Evolutionary conservation across 2,329 filamentous ascomycete genomes (phyloP).

Genomic region (Beauveria pseudobassiana): DNA sequence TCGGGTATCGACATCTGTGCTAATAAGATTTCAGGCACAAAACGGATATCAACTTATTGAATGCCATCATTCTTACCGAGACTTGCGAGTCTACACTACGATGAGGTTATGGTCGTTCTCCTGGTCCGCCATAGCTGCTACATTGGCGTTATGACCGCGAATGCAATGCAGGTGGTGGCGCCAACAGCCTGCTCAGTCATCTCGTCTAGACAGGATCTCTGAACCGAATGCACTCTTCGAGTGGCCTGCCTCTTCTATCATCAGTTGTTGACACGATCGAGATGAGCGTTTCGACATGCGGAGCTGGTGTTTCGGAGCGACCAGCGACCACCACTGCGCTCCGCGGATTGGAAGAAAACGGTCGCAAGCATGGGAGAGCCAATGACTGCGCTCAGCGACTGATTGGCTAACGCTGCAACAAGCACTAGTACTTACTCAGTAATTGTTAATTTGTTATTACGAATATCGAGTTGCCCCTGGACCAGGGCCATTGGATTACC

Average conservation of each 20-base stretch:
- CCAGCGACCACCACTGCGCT: too few species aligned
- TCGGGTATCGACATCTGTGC: neutral
- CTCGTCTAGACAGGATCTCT: neutral
- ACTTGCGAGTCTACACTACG: neutral
- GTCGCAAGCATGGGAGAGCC: neutral
- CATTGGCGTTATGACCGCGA: neutral
- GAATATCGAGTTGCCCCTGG: constrained; percentile 4
- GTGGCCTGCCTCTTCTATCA: neutral
- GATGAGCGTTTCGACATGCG: neutral
- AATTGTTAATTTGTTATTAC: too few species aligned
- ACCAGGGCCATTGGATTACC: neutral
- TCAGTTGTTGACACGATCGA: neutral
- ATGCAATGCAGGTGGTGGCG: constrained; percentile 12
- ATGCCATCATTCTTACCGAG: too few species aligned
- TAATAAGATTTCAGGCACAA: neutral
- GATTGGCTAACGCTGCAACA: neutral
- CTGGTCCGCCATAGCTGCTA: neutral
- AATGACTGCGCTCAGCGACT: neutral
- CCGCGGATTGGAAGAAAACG: neutral
- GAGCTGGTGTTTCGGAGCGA: neutral
- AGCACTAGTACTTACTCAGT: too few species aligned
- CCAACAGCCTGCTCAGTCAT: constrained; percentile 1
- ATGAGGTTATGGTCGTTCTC: neutral
- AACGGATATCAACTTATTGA: too few species aligned
- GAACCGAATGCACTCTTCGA: neutral